Percentiles rank a stretch among this genome's conserved stretches.
These are phyloP conservation scores for Claviceps sp. DNA, from an alignment of 2,329 filamentous ascomycete species.

Conservation along the genomic window DNA sequence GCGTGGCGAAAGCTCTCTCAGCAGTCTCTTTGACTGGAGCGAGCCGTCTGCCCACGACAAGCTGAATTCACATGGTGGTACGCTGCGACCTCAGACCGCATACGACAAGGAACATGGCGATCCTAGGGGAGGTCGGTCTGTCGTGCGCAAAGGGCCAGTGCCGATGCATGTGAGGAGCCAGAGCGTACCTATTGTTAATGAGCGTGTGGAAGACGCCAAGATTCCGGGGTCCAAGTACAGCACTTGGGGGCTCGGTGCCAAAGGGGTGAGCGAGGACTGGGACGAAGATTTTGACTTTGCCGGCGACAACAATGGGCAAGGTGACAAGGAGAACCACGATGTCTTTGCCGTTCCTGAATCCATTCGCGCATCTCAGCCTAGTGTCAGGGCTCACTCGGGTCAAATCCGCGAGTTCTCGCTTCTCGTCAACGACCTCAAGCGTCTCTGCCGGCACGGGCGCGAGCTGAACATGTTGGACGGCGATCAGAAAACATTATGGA, in stretches of 20 bases:
- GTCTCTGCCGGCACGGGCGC: conserved; percentile 56
- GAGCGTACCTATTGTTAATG: conserved; percentile 62
- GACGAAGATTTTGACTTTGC: conserved; percentile 79
- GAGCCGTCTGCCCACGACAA: conserved; percentile 53
- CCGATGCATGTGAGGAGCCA: conserved; percentile 65
- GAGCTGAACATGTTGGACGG: conserved; percentile 53
- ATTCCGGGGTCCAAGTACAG: conserved; percentile 56
- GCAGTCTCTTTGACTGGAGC: conserved; percentile 68
- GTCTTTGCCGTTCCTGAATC: conserved; percentile 48
- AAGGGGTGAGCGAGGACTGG: conserved; percentile 76
- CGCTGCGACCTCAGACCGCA: conserved; percentile 58
- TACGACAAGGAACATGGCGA: conserved; percentile 65
- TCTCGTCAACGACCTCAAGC: conserved; percentile 71
- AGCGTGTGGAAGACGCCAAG: conserved; percentile 42
- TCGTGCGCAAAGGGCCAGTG: conserved; percentile 53
- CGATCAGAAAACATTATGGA: conserved; percentile 50
- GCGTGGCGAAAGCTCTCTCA: conserved; percentile 38
- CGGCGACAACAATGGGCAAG: conserved; percentile 25
- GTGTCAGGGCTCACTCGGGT: conserved; percentile 71
- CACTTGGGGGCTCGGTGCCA: conserved; percentile 69
- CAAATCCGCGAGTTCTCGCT: conserved; percentile 70
- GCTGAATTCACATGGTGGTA: conserved; percentile 40
- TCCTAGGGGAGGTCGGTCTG: conserved; percentile 53
- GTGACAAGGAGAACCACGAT: conserved; percentile 20
- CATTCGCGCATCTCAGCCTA: conserved; percentile 70